A percentile compares a stretch with the other conserved stretches of the same genome.
phyloP scores from a whole-genome alignment of 2,329 filamentous ascomycete species.

The Chrysoporthe austroafricana region DNA sequence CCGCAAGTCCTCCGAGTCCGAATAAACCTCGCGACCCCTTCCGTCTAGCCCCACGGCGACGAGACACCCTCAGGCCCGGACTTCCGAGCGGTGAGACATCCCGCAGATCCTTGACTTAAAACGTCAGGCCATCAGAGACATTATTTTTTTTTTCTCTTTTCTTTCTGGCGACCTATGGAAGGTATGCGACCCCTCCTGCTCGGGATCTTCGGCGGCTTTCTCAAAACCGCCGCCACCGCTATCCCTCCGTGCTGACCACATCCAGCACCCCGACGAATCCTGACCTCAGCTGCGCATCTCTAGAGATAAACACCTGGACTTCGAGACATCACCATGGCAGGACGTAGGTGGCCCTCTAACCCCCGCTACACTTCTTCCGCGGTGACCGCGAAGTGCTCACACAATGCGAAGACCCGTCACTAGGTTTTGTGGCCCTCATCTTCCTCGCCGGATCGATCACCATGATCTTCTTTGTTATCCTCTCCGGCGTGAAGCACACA shows the following conservation, averaged over 20 bases:
- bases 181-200: neutral
- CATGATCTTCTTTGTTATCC: slow-evolving; percentile 62
- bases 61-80: neutral
- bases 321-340: slow-evolving; percentile 26
- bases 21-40: neutral
- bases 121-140: neutral
- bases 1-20: neutral
- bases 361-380: neutral
- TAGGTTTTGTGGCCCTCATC: slow-evolving; percentile 50
- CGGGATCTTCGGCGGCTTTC: neutral
- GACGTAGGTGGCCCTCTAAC: slow-evolving; percentile 14
- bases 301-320: neutral
- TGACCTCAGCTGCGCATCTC: neutral
- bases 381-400: neutral
- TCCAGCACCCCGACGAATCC: neutral
- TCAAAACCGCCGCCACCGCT: neutral
- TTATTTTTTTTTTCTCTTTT: neutral
- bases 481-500: slow-evolving; percentile 55
- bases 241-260: neutral
- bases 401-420: slow-evolving; percentile 41
- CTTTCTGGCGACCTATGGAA: neutral
- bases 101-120: neutral
- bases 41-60: no score
- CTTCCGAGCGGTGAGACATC: neutral
- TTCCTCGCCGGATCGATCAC: slow-evolving; percentile 56